Conservation (phyloP, 345 rosid genomes). For the Eutrema yunnanense region DNA sequence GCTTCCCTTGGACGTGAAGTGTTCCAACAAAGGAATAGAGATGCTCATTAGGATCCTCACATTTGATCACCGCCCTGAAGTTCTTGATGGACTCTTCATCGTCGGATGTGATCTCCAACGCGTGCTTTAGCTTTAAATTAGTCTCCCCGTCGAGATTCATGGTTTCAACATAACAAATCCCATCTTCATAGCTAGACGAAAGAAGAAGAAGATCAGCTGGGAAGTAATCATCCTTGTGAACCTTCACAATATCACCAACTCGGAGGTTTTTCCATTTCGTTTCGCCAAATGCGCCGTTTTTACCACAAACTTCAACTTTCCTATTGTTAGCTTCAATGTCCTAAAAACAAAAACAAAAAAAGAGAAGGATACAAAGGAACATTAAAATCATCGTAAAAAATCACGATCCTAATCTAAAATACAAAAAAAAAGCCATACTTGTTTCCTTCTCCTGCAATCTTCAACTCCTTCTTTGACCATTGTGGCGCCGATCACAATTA, state of each 20-base stretch:
- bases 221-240: constrained; percentile 64
- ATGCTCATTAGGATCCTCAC: constrained; percentile 85
- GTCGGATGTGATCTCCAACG: constrained; percentile 53
- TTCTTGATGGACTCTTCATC: constrained; percentile 37
- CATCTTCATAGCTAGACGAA: constrained; percentile 76
- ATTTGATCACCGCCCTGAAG: constrained; percentile 50
- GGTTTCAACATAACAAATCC: constrained; percentile 85
- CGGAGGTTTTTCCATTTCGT: constrained; percentile 68
- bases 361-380: neutral
- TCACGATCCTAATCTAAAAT: neutral
- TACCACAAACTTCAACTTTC: constrained; percentile 41
- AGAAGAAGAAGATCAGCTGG: constrained; percentile 89
- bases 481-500: constrained; percentile 76
- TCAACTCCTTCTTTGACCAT: constrained; percentile 88
- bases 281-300: constrained; percentile 27
- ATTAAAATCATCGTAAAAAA: neutral
- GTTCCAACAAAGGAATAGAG: constrained; percentile 77
- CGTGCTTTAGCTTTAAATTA: constrained; percentile 71
- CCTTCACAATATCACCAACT: constrained; percentile 79
- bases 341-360: constrained; percentile 24
- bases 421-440: constrained; percentile 37
- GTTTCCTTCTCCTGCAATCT: constrained; percentile 71
- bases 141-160: constrained; percentile 97
- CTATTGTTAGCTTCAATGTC: constrained; percentile 87
- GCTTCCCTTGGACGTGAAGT: constrained; percentile 24